phyloP scores from a whole-genome alignment of 1,284 basidiomycete species.

The Rhodotorula sp. region DNA sequence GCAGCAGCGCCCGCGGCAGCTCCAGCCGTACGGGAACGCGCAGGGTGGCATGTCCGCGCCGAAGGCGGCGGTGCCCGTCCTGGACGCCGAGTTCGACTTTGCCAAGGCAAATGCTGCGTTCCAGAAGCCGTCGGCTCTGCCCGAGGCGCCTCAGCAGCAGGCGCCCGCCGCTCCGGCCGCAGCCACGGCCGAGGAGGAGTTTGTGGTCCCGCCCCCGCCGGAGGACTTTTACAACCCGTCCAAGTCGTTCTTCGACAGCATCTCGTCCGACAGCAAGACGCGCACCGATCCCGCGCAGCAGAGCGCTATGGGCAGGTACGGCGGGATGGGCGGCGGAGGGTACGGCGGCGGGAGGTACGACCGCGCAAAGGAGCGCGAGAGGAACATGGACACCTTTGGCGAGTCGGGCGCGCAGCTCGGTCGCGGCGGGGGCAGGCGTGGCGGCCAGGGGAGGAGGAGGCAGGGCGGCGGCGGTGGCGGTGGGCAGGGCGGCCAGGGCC shows the following conservation, averaged over 20 bases:
- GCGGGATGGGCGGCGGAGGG: constrained; percentile 30
- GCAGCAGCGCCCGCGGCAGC: constrained; percentile 12
- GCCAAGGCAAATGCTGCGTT: constrained; percentile 46
- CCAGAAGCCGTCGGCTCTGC: constrained; percentile 38
- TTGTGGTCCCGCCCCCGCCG: constrained; percentile 32
- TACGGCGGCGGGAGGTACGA: constrained; percentile 36
- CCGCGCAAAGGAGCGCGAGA: constrained; percentile 42
- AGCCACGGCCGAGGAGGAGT: constrained; percentile 31
- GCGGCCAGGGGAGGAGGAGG: constrained; percentile 6
- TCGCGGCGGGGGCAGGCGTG: constrained; percentile 18
- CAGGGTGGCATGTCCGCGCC: background rate
- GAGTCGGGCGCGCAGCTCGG: constrained; percentile 32
- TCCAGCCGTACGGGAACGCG: constrained; percentile 11
- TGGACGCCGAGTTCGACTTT: constrained; percentile 47
- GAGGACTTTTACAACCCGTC: constrained; percentile 44
- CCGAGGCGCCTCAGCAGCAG: background rate
- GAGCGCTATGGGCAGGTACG: constrained; percentile 10
- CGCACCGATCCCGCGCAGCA: constrained; percentile 25
- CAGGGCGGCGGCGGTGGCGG: background rate
- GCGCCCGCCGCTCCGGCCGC: background rate
- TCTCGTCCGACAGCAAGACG: constrained; percentile 46
- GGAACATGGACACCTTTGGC: constrained; percentile 47
- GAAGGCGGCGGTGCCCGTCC: constrained; percentile 25
- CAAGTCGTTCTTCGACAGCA: constrained; percentile 47
- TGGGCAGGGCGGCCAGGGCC: background rate